Conservation (phyloP, 2,329 filamentous ascomycete genomes). For the Colletotrichum sp. region DNA sequence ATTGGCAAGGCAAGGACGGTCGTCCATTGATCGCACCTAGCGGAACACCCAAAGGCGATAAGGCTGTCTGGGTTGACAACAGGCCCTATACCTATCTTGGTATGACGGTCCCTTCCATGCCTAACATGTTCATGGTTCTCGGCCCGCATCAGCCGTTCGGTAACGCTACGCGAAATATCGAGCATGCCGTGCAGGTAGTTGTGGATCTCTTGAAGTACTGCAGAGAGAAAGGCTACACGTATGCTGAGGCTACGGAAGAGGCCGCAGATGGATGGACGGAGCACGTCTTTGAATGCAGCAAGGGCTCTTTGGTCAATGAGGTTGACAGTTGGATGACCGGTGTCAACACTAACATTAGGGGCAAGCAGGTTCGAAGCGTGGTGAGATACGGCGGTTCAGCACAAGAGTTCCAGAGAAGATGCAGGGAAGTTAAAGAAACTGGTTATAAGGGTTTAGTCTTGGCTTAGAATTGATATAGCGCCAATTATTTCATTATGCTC, state of each 20-base stretch:
- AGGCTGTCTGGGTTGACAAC: slow-evolving; percentile 37
- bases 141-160: slow-evolving; percentile 49
- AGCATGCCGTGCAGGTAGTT: slow-evolving; percentile 45
- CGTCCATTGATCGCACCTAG: neutral
- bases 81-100: slow-evolving; percentile 46
- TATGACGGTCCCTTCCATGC: slow-evolving; percentile 43
- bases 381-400: slow-evolving; percentile 51
- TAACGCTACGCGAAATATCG: slow-evolving; percentile 45
- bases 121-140: slow-evolving; percentile 54
- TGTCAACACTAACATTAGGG: slow-evolving; percentile 54
- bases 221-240: slow-evolving; percentile 35
- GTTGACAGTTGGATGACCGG: slow-evolving; percentile 62
- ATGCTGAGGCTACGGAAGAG: slow-evolving; percentile 43
- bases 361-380: slow-evolving; percentile 50
- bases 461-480: neutral
- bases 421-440: slow-evolving; percentile 34
- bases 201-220: slow-evolving; percentile 37
- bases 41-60: slow-evolving; percentile 18
- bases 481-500: neutral
- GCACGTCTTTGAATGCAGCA: slow-evolving; percentile 51
- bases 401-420: slow-evolving; percentile 44
- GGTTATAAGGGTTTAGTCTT: slow-evolving; percentile 26
- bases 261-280: slow-evolving; percentile 47
- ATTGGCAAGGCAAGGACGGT: slow-evolving; percentile 33
- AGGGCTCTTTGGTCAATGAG: slow-evolving; percentile 49